phyloP scores from a whole-genome alignment of 352 stramenopile species.

The Phytophthora capsici region DNA sequence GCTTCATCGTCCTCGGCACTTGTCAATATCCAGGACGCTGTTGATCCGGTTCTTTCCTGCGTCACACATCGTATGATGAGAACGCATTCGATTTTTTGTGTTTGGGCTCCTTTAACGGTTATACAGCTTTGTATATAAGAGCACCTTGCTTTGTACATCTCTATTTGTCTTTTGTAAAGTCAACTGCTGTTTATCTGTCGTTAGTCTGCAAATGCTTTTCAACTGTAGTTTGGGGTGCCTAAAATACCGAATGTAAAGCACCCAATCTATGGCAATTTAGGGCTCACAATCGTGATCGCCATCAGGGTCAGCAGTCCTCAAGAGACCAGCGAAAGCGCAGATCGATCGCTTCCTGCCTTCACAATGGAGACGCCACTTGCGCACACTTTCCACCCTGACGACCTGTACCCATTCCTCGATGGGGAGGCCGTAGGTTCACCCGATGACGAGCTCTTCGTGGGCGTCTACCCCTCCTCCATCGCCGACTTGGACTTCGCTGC shows the following conservation, averaged over 20 bases:
- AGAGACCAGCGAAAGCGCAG: conserved; percentile 24
- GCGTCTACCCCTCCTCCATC: conserved; percentile 62
- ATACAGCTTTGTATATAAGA: background rate
- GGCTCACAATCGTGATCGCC: too few species aligned
- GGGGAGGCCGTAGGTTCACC: conserved; percentile 39
- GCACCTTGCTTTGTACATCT: background rate
- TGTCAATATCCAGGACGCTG: background rate
- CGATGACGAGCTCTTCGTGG: conserved; percentile 63
- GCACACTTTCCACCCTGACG: conserved; percentile 65
- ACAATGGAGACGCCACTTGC: conserved; percentile 46
- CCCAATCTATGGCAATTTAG: conserved; percentile 9
- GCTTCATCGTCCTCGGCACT: background rate
- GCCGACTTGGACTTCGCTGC: conserved; percentile 71
- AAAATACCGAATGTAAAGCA: background rate
- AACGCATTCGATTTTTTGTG: conserved; percentile 11
- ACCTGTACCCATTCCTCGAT: conserved; percentile 67
- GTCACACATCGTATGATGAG: background rate
- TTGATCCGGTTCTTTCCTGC: background rate
- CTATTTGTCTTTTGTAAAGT: background rate
- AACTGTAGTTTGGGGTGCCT: conserved; percentile 1
- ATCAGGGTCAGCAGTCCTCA: conserved; percentile 13
- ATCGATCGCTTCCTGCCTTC: conserved; percentile 1
- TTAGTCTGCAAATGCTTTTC: background rate
- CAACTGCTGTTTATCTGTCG: too few species aligned
- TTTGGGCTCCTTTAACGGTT: background rate